phyloP scores from a whole-genome alignment of 2,329 filamentous ascomycete species.

The Cladophialophora exuberans region DNA sequence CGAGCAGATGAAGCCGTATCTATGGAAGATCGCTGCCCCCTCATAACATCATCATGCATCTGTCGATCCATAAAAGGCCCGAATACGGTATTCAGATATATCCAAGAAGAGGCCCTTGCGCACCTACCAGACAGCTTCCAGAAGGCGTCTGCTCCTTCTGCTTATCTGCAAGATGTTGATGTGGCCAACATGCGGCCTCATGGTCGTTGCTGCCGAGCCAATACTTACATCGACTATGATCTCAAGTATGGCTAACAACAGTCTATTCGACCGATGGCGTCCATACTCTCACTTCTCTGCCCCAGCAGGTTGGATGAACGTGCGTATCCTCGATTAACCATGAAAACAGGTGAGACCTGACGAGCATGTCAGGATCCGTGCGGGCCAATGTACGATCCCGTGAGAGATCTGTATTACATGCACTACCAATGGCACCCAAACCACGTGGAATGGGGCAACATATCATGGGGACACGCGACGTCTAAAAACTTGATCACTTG shows the following conservation, averaged over 20 bases:
- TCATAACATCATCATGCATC: too few relatives aligned
- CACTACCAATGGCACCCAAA: conserved; percentile 49
- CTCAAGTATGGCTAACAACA: conserved; percentile 12
- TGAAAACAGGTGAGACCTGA: neutral
- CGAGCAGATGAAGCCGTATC: too few relatives aligned
- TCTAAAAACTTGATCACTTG: conserved; percentile 45
- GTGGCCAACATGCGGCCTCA: neutral
- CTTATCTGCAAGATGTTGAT: neutral
- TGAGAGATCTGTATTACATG: conserved; percentile 44
- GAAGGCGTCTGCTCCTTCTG: too few relatives aligned
- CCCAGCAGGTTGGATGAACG: conserved; percentile 47
- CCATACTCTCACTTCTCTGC: conserved; percentile 44
- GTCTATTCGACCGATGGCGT: conserved; percentile 28
- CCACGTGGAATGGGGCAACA: conserved; percentile 48
- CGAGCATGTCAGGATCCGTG: conserved; percentile 38
- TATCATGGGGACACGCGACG: conserved; percentile 47
- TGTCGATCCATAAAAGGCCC: too few relatives aligned
- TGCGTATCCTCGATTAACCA: neutral
- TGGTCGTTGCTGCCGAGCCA: conserved; percentile 26
- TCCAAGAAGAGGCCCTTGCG: neutral
- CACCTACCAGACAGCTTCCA: neutral
- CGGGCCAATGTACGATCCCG: conserved; percentile 44
- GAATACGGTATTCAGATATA: too few relatives aligned
- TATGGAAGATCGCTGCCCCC: too few relatives aligned
- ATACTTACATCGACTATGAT: neutral